Percentiles rank a stretch among this genome's conserved stretches.
Evolutionary conservation across 345 rosid genomes (phyloP).

Genomic region (Sonneratia alba): DNA sequence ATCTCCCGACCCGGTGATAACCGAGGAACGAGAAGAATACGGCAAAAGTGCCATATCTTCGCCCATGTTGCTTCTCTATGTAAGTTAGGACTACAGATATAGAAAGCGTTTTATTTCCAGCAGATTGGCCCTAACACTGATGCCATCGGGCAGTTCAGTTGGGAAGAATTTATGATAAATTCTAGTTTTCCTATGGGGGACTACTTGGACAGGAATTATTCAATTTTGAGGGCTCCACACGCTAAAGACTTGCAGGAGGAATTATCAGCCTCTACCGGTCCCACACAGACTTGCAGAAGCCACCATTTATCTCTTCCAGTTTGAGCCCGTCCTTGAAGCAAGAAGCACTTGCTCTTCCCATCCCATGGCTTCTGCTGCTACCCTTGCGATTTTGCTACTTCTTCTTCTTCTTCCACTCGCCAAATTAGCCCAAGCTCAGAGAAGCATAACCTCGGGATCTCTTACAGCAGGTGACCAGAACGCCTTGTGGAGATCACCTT

Average conservation of each 20-base stretch:
- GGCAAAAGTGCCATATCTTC: too few species aligned
- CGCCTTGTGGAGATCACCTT: conserved; percentile 27
- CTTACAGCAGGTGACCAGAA: conserved; percentile 15
- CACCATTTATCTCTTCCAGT: neutral
- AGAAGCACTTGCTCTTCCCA: too few species aligned
- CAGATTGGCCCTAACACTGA: too few species aligned
- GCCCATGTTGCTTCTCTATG: too few species aligned
- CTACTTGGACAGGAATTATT: neutral
- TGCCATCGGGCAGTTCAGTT: too few species aligned
- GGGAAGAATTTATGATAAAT: too few species aligned
- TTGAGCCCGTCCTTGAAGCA: too few species aligned
- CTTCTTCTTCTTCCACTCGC: conserved; percentile 16
- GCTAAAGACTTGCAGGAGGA: neutral
- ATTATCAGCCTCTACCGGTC: neutral
- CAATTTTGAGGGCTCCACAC: neutral
- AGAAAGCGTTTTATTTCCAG: too few species aligned
- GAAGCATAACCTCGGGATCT: conserved; percentile 12
- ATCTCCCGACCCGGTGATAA: too few species aligned
- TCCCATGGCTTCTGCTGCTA: conserved; percentile 10
- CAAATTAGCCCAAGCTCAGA: conserved; percentile 17
- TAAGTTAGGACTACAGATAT: too few species aligned
- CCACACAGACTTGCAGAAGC: neutral
- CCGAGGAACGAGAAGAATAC: too few species aligned
- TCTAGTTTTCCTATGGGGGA: too few species aligned
- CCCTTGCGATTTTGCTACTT: neutral